Evolutionary conservation across 176 grass and related monocot genomes (phyloP), one percentile per base, ranked within the genome.

Genomic region (Eleusine coracana): DNA sequence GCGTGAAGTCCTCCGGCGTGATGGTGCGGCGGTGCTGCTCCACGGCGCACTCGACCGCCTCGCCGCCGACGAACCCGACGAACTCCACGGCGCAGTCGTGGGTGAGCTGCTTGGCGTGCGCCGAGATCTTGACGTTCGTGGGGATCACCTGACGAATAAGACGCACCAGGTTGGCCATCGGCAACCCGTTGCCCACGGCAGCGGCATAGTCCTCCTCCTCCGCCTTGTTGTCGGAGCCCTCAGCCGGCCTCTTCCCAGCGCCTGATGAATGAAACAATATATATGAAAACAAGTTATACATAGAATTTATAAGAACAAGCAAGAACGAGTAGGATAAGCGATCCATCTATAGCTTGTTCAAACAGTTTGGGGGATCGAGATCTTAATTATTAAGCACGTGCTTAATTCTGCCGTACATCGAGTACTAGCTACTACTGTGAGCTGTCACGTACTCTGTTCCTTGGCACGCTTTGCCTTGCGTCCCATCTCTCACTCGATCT

Each of bases 81-180:
- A 86, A 97, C 83, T 97, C 94, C 4, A 92, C 80, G 8, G 82
- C 88, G 73, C 87, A 93, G 62, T 89, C 80, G 70, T 97, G 89
- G 42, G 91, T 39, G 49, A 89, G 90, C 38, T 41, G 68, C 78
- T 91, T 92, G 44, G 86, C 85, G 21, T 58, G 28, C 36, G 70
- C n/a, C 7, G 83, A 87, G 48, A 92, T 72, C 85, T 91, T 88
- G 5, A 25, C 63, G 46, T 86, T 14, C 6, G 73, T 16, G 23
- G 92, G 92, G 41, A 97, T 81, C 41, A 77, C 85, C 34, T 27
- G 70, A 16, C 80, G 77, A 86, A 97, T 92, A 9, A 91, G 89
- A 58, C 89, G 76, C 49, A 87, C 75, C 10, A 97, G 69, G 71
- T 92, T 90, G 2, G 89, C 76, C 83, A 94, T 87, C 27, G 94